Base-by-base conservation (phyloP, 2,329 filamentous ascomycete species). In the Grosmannia huntii region DNA sequence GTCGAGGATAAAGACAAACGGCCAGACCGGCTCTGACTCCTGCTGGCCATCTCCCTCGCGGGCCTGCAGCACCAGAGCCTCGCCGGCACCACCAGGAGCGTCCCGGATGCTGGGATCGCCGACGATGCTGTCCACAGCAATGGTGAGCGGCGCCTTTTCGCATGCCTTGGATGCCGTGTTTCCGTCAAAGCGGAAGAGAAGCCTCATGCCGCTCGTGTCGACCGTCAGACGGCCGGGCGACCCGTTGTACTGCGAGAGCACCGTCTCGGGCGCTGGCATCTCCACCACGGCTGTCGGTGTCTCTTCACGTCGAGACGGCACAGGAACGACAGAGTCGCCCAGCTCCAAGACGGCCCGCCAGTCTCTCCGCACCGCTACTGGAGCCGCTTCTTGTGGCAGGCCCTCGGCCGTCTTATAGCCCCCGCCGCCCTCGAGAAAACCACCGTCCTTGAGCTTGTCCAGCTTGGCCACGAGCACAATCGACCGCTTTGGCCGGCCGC, bases 401-500 rank as follows among this genome's bases (percentile, higher is more conserved):
- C 12, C 6, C 36, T 38, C 49, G 5, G 23, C 27, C 27, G 14
- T 51, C 12, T 59, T 57, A 31, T 60, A 57, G 27, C 60, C 59
- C 2, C n/a, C 2, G 21, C 56, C 46, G 19, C 31, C 28, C 4
- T 12, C 38, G 9, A 64, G 60, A n/a, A 62, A 60, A 5, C 53
- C 51, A 3, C 51, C 53, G 23, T 64, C 55, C 27, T 65, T 67
- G 28, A 71, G 60, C 52, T 66, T 66, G 11, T 66, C 61, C 0
- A 63, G 66, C 44, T 62, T 66, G 51, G 71, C 68, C 3, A 69
- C 60, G 2, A 68, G 60, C 27, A 72, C 65, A 5, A 66, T 54
- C 12, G 67, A 68, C 64, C 69, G 66, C 60, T 64, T 66, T 31
- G 65, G 65, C 14, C 68, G 67, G 4, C 71, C 69, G 27, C 62